phyloP scores from a whole-genome alignment of 345 rosid species.

The Citrus sp. region DNA sequence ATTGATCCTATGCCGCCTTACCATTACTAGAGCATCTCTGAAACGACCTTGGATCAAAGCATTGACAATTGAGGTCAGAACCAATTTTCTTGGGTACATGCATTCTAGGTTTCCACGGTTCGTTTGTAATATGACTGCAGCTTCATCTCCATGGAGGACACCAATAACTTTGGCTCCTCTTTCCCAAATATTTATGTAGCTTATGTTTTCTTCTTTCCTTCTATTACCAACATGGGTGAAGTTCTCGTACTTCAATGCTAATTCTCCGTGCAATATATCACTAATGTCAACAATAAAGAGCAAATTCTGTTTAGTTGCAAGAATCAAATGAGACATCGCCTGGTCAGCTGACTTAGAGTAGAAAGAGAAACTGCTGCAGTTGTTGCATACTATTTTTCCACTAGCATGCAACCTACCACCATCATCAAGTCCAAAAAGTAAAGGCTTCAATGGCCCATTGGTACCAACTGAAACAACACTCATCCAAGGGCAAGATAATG shows the following conservation, averaged over 20 bases:
- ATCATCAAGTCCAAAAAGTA: constrained; percentile 86
- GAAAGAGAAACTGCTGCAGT: constrained; percentile 84
- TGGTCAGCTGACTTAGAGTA: constrained; percentile 74
- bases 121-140: constrained; percentile 81
- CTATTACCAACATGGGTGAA: constrained; percentile 44
- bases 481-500: constrained; percentile 77
- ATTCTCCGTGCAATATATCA: constrained; percentile 60
- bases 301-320: constrained; percentile 82
- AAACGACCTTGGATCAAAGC: constrained; percentile 68
- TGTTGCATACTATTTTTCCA: constrained; percentile 64
- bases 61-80: constrained; percentile 65
- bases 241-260: constrained; percentile 48
- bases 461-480: constrained; percentile 46
- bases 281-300: constrained; percentile 71
- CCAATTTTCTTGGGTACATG: constrained; percentile 91
- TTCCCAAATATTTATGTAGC: constrained; percentile 80
- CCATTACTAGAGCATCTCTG: constrained; percentile 82
- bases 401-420: constrained; percentile 65
- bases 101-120: constrained; percentile 86
- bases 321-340: constrained; percentile 71
- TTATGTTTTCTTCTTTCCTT: constrained; percentile 56
- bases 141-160: constrained; percentile 88
- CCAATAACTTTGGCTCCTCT: constrained; percentile 84
- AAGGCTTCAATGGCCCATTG: constrained; percentile 37
- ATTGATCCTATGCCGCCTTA: constrained; percentile 92